phyloP scores from a whole-genome alignment of 176 grass and related monocot species.

The Stipa capillata region DNA sequence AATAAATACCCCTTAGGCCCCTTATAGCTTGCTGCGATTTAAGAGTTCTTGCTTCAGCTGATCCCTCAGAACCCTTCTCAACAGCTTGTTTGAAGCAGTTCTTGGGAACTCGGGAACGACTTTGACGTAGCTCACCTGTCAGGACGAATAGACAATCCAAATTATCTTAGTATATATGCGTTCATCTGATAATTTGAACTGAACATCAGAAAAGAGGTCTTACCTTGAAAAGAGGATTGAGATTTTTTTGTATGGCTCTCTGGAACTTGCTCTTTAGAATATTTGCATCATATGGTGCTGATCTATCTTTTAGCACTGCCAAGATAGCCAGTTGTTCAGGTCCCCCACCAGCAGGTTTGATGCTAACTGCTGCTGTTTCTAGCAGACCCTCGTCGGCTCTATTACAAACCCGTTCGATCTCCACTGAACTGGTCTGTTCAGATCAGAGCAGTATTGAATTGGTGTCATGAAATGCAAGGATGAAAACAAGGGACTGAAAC shows the following conservation, averaged over 20 bases:
- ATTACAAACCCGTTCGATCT: slow-evolving; percentile 89
- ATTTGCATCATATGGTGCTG: slow-evolving; percentile 15
- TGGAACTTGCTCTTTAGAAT: slow-evolving; percentile 69
- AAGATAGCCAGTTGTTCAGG: slow-evolving; percentile 82
- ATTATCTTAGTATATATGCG: neutral
- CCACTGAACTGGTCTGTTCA: slow-evolving; percentile 89
- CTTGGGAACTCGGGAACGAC: slow-evolving; percentile 77
- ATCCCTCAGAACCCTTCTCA: slow-evolving; percentile 83
- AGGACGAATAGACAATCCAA: neutral
- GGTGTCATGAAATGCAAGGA: neutral
- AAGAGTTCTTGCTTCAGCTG: slow-evolving; percentile 47
- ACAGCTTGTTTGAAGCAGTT: slow-evolving; percentile 86
- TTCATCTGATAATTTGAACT: neutral
- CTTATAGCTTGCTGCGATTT: slow-evolving; percentile 58
- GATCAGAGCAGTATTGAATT: neutral
- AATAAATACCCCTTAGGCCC: neutral
- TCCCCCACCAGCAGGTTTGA: slow-evolving; percentile 57
- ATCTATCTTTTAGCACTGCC: slow-evolving; percentile 63
- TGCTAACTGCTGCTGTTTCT: slow-evolving; percentile 76
- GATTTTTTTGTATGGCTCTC: slow-evolving; percentile 72
- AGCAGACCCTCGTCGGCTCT: slow-evolving; percentile 60
- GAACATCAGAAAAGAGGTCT: neutral
- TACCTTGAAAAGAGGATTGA: slow-evolving; percentile 98
- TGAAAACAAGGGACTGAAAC: neutral
- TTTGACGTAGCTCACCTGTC: slow-evolving; percentile 85